Conservation (phyloP, 1,284 basidiomycete species). For the Leucoagaricus sp. region DNA sequence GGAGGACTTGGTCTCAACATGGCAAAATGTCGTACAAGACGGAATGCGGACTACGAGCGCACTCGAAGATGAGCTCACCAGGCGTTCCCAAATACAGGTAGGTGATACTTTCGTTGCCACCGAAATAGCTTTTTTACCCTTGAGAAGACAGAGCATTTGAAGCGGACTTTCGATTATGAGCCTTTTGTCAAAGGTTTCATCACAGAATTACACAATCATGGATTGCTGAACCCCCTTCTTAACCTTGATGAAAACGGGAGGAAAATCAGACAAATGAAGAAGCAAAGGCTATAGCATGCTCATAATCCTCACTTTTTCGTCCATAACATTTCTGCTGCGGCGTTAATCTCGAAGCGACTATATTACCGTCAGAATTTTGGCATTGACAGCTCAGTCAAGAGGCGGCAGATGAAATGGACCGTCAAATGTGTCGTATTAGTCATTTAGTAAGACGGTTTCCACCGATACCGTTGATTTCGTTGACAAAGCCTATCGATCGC, state of each 20-base stretch:
- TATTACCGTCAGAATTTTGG: no score
- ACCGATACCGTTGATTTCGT: neutral
- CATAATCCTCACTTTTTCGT: no score
- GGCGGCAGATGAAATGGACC: no score
- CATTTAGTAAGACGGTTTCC: neutral
- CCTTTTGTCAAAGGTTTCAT: conserved; percentile 55
- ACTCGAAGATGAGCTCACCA: conserved; percentile 53
- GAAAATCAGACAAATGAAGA: conserved; percentile 19
- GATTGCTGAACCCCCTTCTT: conserved; percentile 45
- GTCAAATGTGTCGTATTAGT: no score
- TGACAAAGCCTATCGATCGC: neutral
- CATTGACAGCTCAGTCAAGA: no score
- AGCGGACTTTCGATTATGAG: conserved; percentile 62
- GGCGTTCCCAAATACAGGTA: conserved; percentile 46
- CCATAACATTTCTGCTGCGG: no score
- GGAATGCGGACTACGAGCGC: conserved; percentile 43
- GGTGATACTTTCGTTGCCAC: conserved; percentile 22
- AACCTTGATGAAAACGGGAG: conserved; percentile 34
- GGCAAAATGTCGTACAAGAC: conserved; percentile 47
- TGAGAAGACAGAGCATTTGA: conserved; percentile 52
- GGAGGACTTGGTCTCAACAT: conserved; percentile 37
- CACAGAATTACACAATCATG: conserved; percentile 44
- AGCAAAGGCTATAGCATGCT: neutral
- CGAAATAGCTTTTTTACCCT: neutral
- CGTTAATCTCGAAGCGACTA: no score